Evolutionary conservation across 75 land plant genomes (phyloP), one percentile per base, ranked within the genome.

Genomic region (Isoetes taiwanensis): DNA sequence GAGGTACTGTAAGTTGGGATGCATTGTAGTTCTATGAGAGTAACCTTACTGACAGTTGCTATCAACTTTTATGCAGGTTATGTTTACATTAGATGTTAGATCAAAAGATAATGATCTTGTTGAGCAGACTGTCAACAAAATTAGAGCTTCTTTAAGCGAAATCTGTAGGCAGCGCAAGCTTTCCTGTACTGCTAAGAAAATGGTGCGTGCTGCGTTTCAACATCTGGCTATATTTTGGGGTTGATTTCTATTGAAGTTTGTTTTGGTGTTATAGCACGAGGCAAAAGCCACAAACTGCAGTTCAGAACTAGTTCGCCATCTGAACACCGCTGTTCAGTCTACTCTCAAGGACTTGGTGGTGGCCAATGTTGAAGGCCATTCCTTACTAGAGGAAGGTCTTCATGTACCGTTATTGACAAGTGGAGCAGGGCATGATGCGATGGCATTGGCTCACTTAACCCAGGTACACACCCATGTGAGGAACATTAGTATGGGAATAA

Each of bases 391-490:
- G 58, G 43, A 43, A 60, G 58, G 59, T 40, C 32, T 19, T 1
- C 33, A 56, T 31, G 76, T 80, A 38, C 97, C 97, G 0, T 61
- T 68, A 1, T 59, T 94, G 53, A 76, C 84, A 76, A 94, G 99
- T 67, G 99, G 99, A 58, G 99, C 99, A 43, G 99, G 99, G 2
- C 99, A 94, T 76, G 99, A 94, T 76, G 99, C 99, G 3, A 77
- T 94, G 83, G 96, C 96, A 29, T 69, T 94, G 83, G 73, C 99
- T 34, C 86, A 85, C 61, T 46, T 94, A 38, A 84, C 96, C 2
- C 79, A 81, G 89, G 98, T 87, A 46, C 12, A 5, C n/a, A n/a
- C n/a, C n/a, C n/a, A n/a, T n/a, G n/a, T n/a, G n/a, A n/a, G n/a
- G n/a, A n/a, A n/a, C n/a, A n/a, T n/a, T n/a, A n/a, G n/a, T n/a